Percentiles rank a stretch among this genome's conserved stretches.
These are phyloP conservation scores for Epichloe amarillans DNA, from an alignment of 2,329 filamentous ascomycete genomes.

Conservation along the genomic window DNA sequence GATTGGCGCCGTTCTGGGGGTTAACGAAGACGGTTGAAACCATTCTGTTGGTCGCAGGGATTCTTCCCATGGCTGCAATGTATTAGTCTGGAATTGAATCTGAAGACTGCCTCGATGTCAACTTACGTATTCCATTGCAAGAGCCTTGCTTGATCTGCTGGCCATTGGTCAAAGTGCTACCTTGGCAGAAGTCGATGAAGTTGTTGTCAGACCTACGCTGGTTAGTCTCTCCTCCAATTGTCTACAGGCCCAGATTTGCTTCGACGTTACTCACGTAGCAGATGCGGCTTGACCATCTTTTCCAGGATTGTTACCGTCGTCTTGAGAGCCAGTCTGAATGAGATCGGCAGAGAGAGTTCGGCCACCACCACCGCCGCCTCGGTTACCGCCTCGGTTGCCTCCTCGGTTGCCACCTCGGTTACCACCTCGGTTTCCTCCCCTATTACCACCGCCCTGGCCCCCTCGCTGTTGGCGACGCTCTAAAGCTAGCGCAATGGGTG, in stretches of 20 bases:
- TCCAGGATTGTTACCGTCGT: slow-evolving; percentile 32
- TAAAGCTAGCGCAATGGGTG: slow-evolving; percentile 24
- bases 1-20: slow-evolving; percentile 36
- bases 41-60: slow-evolving; percentile 42
- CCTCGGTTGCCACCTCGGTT: slow-evolving; percentile 2
- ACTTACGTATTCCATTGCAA: slow-evolving; percentile 47
- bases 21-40: slow-evolving; percentile 41
- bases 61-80: slow-evolving; percentile 41
- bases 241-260: background rate
- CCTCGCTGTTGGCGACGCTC: slow-evolving; percentile 24
- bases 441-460: background rate
- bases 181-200: slow-evolving; percentile 50
- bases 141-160: slow-evolving; percentile 43
- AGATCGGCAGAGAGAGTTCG: slow-evolving; percentile 27
- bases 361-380: slow-evolving; percentile 10
- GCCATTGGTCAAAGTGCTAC: slow-evolving; percentile 45
- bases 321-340: slow-evolving; percentile 36
- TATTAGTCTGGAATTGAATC: background rate
- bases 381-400: background rate
- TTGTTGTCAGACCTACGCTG: slow-evolving; percentile 37
- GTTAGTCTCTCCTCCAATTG: background rate
- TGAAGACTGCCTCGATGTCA: background rate
- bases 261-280: slow-evolving; percentile 30
- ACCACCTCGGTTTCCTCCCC: background rate
- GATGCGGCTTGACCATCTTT: slow-evolving; percentile 38